phyloP scores from a whole-genome alignment of 768 basidiomycete species.

The Mycena latifolia region DNA sequence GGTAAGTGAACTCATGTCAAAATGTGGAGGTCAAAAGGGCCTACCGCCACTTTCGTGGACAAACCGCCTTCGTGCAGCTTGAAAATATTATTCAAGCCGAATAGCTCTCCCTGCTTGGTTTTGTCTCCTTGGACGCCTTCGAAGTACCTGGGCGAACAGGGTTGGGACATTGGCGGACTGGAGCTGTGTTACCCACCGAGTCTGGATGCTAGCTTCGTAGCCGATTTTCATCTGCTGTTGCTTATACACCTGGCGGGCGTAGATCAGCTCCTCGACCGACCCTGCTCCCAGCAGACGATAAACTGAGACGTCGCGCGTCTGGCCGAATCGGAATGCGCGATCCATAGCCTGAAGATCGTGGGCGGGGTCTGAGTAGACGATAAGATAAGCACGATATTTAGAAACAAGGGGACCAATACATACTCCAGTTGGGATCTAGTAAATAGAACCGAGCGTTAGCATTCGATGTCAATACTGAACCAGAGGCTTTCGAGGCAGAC shows the following conservation, averaged over 20 bases:
- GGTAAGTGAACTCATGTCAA: not conserved
- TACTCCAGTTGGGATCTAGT: slow-evolving; percentile 95
- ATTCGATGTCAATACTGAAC: too few relatives aligned
- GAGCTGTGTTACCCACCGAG: slow-evolving; percentile 61
- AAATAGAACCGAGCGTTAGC: slow-evolving; percentile 18
- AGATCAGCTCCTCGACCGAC: slow-evolving; percentile 89
- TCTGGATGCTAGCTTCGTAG: slow-evolving; percentile 87
- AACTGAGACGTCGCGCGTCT: slow-evolving; percentile 87
- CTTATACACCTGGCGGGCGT: slow-evolving; percentile 92
- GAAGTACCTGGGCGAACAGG: slow-evolving; percentile 67
- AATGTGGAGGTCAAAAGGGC: slow-evolving; percentile 30
- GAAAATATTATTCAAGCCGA: slow-evolving; percentile 90
- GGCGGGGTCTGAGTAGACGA: slow-evolving; percentile 78
- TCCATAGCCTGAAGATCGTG: slow-evolving; percentile 96
- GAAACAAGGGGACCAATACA: slow-evolving; percentile 20
- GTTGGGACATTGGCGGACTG: not conserved
- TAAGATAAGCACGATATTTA: slow-evolving; percentile 9
- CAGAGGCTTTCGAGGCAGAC: slow-evolving; percentile 46
- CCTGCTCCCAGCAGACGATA: slow-evolving; percentile 89
- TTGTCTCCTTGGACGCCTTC: slow-evolving; percentile 86
- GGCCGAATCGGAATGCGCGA: slow-evolving; percentile 87
- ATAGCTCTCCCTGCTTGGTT: slow-evolving; percentile 82
- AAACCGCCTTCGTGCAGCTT: slow-evolving; percentile 76
- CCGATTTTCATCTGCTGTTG: slow-evolving; percentile 95
- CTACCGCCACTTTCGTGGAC: slow-evolving; percentile 80